Evolutionary conservation across 73 alveolate species (phyloP), one percentile per base, ranked within the genome.

Genomic region (Diophrys appendiculata): DNA sequence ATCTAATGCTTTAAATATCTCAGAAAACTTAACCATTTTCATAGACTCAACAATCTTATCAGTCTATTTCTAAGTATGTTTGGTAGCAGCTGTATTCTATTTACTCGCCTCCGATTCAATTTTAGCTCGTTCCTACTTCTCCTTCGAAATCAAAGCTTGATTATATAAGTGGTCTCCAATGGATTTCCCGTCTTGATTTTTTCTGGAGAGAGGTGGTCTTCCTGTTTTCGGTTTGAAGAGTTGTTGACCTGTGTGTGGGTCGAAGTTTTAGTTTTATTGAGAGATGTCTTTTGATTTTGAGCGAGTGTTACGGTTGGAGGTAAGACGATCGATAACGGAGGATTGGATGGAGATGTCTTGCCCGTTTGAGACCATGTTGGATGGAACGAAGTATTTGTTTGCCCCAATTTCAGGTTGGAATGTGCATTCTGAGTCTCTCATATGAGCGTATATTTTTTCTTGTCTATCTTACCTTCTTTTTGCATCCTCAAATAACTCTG

Each of bases 341-440:
- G n/a, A 11, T 43, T 43, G 60, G 18, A 43, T 43, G n/a, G n/a
- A 43, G 32, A 72, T 25, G 14, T 52, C 23, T 24, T 52, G 27
- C 14, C n/a, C 27, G 72, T 52, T 23, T 3, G 22, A 27, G 54
- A 8, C 18, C 33, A 13, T 18, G 25, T 33, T 22, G 5, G 33
- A 29, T 23, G n/a, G n/a, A n/a, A 18, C 31, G 29, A 53, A 78
- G 69, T 64, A 77, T 26, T 82, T 30, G 14, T 53, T 75, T 11
- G 18, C 60, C 18, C 65, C 34, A n/a, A 56, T 72, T 27, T 86
- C 93, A 18, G 93, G 93, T 55, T 60, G 33, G 54, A 86, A 86
- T 11, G 93, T 86, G 35, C 89, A 86, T 33, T 86, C 93, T 28
- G 78, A 28, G 52, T 78, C 93, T 0, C 72, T 52, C 52, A 88